These are phyloP conservation scores for Sphaerobolus stellatus DNA, from an alignment of 1,284 basidiomycete species.

Conservation along the genomic window DNA sequence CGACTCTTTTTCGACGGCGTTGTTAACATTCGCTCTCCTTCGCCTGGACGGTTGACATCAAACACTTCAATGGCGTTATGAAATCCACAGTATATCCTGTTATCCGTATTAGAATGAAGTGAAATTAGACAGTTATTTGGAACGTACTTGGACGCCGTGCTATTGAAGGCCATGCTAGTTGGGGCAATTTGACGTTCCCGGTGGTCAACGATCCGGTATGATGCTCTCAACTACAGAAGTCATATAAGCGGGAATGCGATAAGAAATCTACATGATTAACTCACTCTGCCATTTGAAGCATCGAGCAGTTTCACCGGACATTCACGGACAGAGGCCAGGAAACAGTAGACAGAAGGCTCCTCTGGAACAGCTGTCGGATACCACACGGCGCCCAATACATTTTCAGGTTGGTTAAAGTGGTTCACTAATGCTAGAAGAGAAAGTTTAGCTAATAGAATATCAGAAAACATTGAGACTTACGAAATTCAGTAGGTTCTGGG, in stretches of 20 bases:
- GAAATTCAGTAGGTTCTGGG: not conserved
- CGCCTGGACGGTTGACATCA: conserved; percentile 70
- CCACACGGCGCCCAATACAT: conserved; percentile 78
- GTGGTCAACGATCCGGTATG: conserved; percentile 89
- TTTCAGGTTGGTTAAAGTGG: conserved; percentile 55
- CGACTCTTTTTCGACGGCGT: conserved; percentile 75
- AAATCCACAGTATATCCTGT: conserved; percentile 85
- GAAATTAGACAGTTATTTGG: not conserved
- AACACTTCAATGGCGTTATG: conserved; percentile 89
- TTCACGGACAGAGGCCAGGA: conserved; percentile 77
- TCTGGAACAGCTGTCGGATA: conserved; percentile 68
- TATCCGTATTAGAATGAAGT: not conserved
- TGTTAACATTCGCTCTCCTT: conserved; percentile 73
- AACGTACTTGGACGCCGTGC: conserved; percentile 61
- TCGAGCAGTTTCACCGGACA: conserved; percentile 81
- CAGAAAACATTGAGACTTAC: not conserved
- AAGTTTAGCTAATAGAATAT: not conserved
- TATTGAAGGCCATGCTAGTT: conserved; percentile 77
- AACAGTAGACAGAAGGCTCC: conserved; percentile 71
- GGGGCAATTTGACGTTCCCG: conserved; percentile 85
- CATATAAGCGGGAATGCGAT: conserved; percentile 4
- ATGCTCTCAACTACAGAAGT: conserved; percentile 72
- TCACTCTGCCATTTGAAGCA: conserved; percentile 71
- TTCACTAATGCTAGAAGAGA: not conserved
- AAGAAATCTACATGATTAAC: conserved; percentile 23